Evolutionary conservation across 352 stramenopile species (phyloP), one percentile per base, ranked within the genome.

Genomic region (Peronospora tabacina): DNA sequence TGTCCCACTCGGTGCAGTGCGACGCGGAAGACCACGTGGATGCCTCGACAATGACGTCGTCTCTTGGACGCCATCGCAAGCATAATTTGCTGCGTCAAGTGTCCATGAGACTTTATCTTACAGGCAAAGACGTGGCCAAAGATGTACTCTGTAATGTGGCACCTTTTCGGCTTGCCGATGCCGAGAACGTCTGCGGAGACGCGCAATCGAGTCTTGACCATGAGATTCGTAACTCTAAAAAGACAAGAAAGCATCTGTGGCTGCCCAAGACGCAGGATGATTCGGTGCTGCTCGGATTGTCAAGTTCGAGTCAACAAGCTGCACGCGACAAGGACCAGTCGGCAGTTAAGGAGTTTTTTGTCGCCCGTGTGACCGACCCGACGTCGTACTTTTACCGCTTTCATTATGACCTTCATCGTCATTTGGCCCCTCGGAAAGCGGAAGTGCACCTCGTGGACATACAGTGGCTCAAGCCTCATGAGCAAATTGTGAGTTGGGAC

Each of bases 351-450:
- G 68, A 79, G 32, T 93, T 93, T 46, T 86, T 93, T 47, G 58
- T 88, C 10, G 82, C 80, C 24, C 77, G 82, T 4, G 72, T 89
- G 42, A 87, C 75, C 13, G 82, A 93, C 52, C 79, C 80, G 41
- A 90, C 82, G 37, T 93, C 82, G 17, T 93, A 90, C 61, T 93
- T 93, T 58, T 93, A 81, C 45, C 72, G 74, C 43, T 93, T 90
- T 58, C 81, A 77, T 48, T 85, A 73, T 38, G 80, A 90, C 49
- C 65, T 86, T 39, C 44, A 66, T 20, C 61, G 70, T 7, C 75
- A 87, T 52, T 61, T 87, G 42, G 68, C 63, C 26, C 80, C 80
- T 7, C 68, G 85, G 55, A 90, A 90, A 44, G 74, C 75, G 2
- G 63, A 87, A 37, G 82, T 93, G 41, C 73, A 90, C 50, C 78